phyloP scores from a whole-genome alignment of 2,329 filamentous ascomycete species.

The Diaporthe sp. region DNA sequence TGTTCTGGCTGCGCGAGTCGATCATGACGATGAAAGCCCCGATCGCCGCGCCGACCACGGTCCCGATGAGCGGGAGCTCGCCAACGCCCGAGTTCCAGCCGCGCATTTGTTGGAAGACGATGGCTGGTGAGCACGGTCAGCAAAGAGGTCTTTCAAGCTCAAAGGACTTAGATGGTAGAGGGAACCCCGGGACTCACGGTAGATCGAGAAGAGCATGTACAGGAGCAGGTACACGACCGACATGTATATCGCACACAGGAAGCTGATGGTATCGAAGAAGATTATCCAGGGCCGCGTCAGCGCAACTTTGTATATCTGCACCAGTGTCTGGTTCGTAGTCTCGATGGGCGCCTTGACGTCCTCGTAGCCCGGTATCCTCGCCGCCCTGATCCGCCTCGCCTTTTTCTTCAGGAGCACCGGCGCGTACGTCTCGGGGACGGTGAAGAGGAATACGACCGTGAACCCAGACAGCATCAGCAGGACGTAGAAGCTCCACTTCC shows the following conservation, averaged over 20 bases:
- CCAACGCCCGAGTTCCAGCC: slow-evolving; percentile 68
- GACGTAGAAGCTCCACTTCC: slow-evolving; percentile 67
- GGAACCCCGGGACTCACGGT: slow-evolving; percentile 48
- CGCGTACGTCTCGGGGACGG: slow-evolving; percentile 69
- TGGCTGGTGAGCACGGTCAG: slow-evolving; percentile 45
- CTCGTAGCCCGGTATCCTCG: slow-evolving; percentile 65
- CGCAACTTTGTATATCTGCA: slow-evolving; percentile 60
- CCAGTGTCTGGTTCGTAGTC: slow-evolving; percentile 57
- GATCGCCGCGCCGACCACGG: slow-evolving; percentile 61
- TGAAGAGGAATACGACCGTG: slow-evolving; percentile 62
- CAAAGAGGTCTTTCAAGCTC: too few relatives aligned
- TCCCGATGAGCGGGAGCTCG: slow-evolving; percentile 65
- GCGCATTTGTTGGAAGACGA: slow-evolving; percentile 65
- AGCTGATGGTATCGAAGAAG: slow-evolving; percentile 66
- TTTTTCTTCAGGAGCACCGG: slow-evolving; percentile 66
- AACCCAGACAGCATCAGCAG: slow-evolving; percentile 58
- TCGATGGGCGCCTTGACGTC: slow-evolving; percentile 64
- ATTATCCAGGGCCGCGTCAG: slow-evolving; percentile 67
- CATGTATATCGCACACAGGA: slow-evolving; percentile 66
- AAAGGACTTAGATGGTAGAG: background rate
- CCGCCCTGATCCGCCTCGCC: slow-evolving; percentile 63
- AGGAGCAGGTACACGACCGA: slow-evolving; percentile 65
- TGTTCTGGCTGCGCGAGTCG: slow-evolving; percentile 40
- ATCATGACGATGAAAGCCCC: slow-evolving; percentile 49
- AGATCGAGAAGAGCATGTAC: slow-evolving; percentile 72